phyloP scores from a whole-genome alignment of 2,329 filamentous ascomycete species.

The Penicillium sp. region DNA sequence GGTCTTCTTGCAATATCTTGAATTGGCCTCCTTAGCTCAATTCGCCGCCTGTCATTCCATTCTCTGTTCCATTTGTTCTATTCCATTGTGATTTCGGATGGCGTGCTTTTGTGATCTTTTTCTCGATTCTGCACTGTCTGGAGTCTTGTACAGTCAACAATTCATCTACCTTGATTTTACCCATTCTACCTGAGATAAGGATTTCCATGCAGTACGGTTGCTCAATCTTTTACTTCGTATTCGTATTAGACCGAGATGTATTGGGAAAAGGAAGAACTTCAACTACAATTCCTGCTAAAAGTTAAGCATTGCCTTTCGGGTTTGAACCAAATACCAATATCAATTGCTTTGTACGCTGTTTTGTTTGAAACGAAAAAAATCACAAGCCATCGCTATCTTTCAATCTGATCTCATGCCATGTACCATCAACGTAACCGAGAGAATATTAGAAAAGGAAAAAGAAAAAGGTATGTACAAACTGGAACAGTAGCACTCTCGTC shows the following conservation, averaged over 20 bases:
- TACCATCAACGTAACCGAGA: not conserved
- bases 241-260: not conserved
- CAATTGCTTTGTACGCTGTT: constrained; percentile 1
- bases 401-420: not conserved
- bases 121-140: constrained; percentile 9
- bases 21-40: not conserved
- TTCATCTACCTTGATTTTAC: constrained; percentile 3
- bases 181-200: too few relatives aligned
- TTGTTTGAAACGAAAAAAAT: not conserved
- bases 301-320: too few relatives aligned
- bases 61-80: constrained; percentile 12
- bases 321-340: too few relatives aligned
- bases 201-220: too few relatives aligned
- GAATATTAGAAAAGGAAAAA: not conserved
- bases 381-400: not conserved
- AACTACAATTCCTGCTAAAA: too few relatives aligned
- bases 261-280: too few relatives aligned
- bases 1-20: not conserved
- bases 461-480: constrained; percentile 5
- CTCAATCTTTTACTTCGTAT: constrained; percentile 6
- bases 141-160: constrained; percentile 21
- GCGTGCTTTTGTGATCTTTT: constrained; percentile 8
- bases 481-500: not conserved
- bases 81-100: constrained; percentile 15
- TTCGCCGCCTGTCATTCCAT: not conserved